Conservation (phyloP, 345 rosid genomes). For the Syzygium oleosum region DNA sequence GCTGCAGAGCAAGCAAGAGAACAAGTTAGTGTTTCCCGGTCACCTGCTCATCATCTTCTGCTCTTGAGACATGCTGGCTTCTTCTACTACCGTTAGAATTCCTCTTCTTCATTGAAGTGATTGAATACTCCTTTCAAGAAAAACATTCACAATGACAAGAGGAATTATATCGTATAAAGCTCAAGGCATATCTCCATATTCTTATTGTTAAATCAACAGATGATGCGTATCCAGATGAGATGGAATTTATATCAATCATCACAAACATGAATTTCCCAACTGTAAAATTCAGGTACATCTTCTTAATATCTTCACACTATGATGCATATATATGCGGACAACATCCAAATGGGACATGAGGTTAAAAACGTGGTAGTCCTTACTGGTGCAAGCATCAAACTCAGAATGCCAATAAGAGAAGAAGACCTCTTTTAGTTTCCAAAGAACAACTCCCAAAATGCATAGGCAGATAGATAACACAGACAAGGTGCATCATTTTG, state of each 20-base stretch:
- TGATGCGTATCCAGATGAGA: not conserved
- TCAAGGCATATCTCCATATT: not conserved
- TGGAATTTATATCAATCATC: not conserved
- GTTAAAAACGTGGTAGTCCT: not conserved
- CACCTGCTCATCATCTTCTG: conserved; percentile 43
- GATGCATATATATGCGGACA: not conserved
- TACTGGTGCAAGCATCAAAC: not conserved
- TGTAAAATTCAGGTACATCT: not conserved
- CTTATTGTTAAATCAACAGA: not conserved
- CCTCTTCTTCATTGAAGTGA: conserved; percentile 53
- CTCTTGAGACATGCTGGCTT: conserved; percentile 22
- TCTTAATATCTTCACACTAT: not conserved
- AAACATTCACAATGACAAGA: not conserved
- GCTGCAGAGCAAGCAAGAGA: not conserved
- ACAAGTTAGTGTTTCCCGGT: not conserved
- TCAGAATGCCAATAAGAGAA: not conserved
- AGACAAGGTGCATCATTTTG: not conserved
- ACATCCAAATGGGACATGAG: not conserved
- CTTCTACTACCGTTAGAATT: conserved; percentile 31
- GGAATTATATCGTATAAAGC: not conserved
- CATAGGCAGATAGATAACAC: not conserved
- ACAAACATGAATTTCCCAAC: not conserved
- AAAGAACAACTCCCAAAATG: not conserved
- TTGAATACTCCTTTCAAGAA: conserved; percentile 43
- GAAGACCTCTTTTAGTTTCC: not conserved